Evolutionary conservation across 129 eudicot genomes (phyloP).

Genomic region (Flaveria trinervia): DNA sequence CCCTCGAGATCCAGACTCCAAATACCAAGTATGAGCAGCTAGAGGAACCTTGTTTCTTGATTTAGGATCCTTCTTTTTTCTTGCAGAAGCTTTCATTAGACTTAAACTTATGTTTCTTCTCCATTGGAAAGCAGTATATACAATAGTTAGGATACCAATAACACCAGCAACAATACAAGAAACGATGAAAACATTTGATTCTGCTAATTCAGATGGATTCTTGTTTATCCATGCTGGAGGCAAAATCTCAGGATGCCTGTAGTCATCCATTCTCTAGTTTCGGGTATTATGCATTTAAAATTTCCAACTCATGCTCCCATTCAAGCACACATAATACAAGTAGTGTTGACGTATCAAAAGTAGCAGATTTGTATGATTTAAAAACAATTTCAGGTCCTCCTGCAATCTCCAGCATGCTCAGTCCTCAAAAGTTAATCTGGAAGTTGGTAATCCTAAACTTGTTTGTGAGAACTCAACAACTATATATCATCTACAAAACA

Average conservation of each 20-base stretch:
- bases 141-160: conserved; percentile 80
- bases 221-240: conserved; percentile 58
- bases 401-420: neutral
- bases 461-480: neutral
- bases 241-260: conserved; percentile 52
- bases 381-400: neutral
- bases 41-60: conserved; percentile 61
- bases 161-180: conserved; percentile 86
- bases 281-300: conserved; percentile 5
- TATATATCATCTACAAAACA: neutral
- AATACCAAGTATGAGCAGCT: conserved; percentile 80
- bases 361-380: neutral
- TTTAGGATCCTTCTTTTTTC: conserved; percentile 90
- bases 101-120: conserved; percentile 86
- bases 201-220: conserved; percentile 62
- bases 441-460: neutral
- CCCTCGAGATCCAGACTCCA: conserved; percentile 76
- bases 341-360: neutral
- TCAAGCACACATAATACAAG: neutral
- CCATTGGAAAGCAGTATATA: conserved; percentile 95
- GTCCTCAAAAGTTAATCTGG: neutral
- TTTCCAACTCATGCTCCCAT: neutral
- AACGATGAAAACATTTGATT: conserved; percentile 65
- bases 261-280: conserved; percentile 68
- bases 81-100: conserved; percentile 92